Evolutionary conservation across 257 asterid genomes (phyloP).

Genomic region (Solanum rostratum): DNA sequence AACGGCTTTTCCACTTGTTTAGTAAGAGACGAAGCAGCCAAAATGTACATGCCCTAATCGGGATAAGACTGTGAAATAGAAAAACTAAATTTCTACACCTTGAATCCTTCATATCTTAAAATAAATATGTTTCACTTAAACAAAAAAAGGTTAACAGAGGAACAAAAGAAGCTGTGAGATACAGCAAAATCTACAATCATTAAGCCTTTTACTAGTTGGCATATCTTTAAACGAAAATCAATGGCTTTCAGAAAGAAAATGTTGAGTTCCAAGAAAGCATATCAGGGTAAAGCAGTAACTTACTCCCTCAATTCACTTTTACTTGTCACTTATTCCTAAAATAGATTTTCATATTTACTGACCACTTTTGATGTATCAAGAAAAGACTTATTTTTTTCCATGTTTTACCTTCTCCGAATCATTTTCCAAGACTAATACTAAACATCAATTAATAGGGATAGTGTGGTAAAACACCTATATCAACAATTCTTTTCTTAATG

Average conservation of each 20-base stretch:
- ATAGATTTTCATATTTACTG: too few relatives aligned
- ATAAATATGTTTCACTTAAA: neutral
- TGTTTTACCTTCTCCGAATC: too few relatives aligned
- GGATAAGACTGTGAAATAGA: neutral
- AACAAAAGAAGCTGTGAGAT: neutral
- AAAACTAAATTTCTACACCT: neutral
- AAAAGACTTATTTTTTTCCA: too few relatives aligned
- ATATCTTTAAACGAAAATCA: neutral
- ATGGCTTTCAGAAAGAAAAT: neutral
- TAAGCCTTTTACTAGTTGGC: neutral
- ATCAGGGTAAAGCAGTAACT: neutral
- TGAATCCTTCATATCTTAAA: neutral
- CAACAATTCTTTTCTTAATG: too few relatives aligned
- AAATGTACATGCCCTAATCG: neutral
- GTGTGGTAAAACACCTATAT: too few relatives aligned
- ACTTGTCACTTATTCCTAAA: too few relatives aligned
- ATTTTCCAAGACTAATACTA: too few relatives aligned
- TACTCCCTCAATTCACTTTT: too few relatives aligned
- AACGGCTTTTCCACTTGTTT: neutral
- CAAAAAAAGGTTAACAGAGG: neutral
- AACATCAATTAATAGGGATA: too few relatives aligned
- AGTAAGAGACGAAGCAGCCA: neutral
- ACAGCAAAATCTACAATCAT: neutral
- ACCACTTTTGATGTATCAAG: too few relatives aligned
- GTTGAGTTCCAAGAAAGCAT: neutral